These are phyloP conservation scores for Auriscalpium orientale DNA, from an alignment of 768 basidiomycete genomes.

Conservation along the genomic window DNA sequence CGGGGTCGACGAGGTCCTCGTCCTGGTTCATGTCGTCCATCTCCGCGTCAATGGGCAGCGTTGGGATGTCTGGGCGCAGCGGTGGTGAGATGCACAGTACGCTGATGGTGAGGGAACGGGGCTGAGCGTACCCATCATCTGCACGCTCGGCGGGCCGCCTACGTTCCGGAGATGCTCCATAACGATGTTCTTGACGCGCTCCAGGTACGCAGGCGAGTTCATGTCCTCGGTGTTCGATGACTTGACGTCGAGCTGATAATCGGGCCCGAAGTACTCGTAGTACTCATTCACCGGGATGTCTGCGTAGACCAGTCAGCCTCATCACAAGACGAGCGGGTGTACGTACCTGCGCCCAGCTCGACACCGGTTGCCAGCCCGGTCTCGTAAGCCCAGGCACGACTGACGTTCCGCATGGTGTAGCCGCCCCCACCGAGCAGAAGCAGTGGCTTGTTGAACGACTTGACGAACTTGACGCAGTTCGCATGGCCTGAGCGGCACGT, in stretches of 20 bases:
- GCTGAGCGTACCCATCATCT: slow-evolving; percentile 63
- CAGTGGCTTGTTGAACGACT: slow-evolving; percentile 92
- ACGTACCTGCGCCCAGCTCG: slow-evolving; percentile 74
- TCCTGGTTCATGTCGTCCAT: slow-evolving; percentile 76
- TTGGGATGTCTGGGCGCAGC: slow-evolving; percentile 60
- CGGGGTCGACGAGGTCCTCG: slow-evolving; percentile 72
- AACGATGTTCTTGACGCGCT: slow-evolving; percentile 87
- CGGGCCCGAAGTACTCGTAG: slow-evolving; percentile 98
- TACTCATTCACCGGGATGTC: slow-evolving; percentile 99
- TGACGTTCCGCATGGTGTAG: slow-evolving; percentile 97
- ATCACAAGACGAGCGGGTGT: not conserved
- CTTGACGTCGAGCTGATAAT: slow-evolving; percentile 92
- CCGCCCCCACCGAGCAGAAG: slow-evolving; percentile 94
- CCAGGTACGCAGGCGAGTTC: slow-evolving; percentile 88
- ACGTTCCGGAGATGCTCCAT: slow-evolving; percentile 84
- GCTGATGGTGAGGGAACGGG: not conserved
- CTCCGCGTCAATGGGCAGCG: slow-evolving; percentile 75
- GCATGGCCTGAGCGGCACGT: slow-evolving; percentile 66
- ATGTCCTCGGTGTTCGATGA: slow-evolving; percentile 92
- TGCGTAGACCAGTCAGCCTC: slow-evolving; percentile 24
- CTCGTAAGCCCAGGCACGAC: slow-evolving; percentile 95
- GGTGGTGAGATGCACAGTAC: not conserved
- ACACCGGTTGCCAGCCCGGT: slow-evolving; percentile 97
- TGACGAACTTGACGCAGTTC: slow-evolving; percentile 94
- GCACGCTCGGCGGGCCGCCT: slow-evolving; percentile 87